Evolutionary conservation across 495 filamentous ascomycete genomes (phyloP), one percentile per base, ranked within the genome.

Genomic region (Trichoderma virens): DNA sequence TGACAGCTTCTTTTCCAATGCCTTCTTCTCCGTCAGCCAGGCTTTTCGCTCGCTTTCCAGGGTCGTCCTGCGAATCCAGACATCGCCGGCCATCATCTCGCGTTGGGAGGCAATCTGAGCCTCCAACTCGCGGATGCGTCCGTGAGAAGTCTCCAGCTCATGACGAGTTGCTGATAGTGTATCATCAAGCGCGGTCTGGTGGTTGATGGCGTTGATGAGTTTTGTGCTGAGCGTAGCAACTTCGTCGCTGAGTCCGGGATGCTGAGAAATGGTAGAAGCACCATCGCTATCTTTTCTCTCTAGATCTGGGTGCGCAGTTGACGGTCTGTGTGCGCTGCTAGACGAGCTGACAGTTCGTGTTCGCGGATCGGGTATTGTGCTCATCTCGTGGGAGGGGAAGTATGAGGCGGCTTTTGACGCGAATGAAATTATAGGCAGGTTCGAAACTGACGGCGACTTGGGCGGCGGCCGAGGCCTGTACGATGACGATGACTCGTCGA

Each of bases 171-270:
- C 86, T 61, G 90, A 87, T 59, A 98, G 81, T 34, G 84, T 90
- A 70, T 98, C 94, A 70, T 98, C 94, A 31, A 98, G 80, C 32
- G 81, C 90, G 5, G 94, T 97, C 78, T 98, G 95, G 71, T 94
- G 90, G 72, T 98, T 98, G 75, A 98, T 97, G 62, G 94, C 93
- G 69, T 92, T 92, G 65, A 98, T 92, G 62, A 98, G 82, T 75
- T 98, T 98, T 59, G 92, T 93, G 74, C 91, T 97, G 27, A 98
- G 80, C 3, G 91, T 84, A 31, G 94, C 89, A 14, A 98, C 92
- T 74, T 98, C 94, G 63, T 87, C 85, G 72, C 88, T 91, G 56
- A 96, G 79, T 69, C 93, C 91, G 23, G 91, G 90, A 67, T 92
- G 89, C 61, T 73, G 75, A n/a, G 71, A 68, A 11, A 62, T 69